Evolutionary conservation across 805 yeast species (phyloP), one percentile per base, ranked within the genome.

Genomic region (Candida xiaguanensis): DNA sequence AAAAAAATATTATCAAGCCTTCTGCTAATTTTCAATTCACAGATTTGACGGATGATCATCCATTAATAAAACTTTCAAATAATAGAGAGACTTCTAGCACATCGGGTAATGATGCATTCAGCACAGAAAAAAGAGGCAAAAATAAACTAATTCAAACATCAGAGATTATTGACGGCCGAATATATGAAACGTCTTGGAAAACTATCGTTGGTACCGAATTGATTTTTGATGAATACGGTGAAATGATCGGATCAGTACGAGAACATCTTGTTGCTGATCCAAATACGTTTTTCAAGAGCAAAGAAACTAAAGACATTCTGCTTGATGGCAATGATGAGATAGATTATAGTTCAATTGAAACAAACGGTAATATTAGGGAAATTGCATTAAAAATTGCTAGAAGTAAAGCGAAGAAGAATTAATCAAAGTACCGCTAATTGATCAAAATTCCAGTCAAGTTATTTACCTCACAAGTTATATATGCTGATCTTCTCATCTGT

Each of bases 181-280:
- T 86, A 3, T 87, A 78, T 55, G 77, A 79, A 57, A 93, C 95
- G 2, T 63, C 69, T 16, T 90, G 97, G 96, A 70, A 73, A 31
- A 75, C 75, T 39, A 59, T 87, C 2, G 81, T 86, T 1, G 98
- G 98, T 0, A 84, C 95, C 0, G 96, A 67, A 35, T 49, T 66
- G 40, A 50, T 68, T 2, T 64, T 67, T 43, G 72, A 69, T 44
- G 74, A 68, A 34, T 55, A 65, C 41, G 74, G 73, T 0, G 67
- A 67, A 25, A 47, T 63, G 29, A 52, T 67, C 23, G 70, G 71
- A 0, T 58, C 59, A 22, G 72, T 65, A 7, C 51, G 56, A 12
- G 73, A 69, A 41, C 74, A 67, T 45, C 11, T 34, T 34, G 36
- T 34, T 3, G 36, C 36, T 14, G 30, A 34, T 25, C 30, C 36